These are phyloP conservation scores for Penicillium polonicum DNA, from an alignment of 2,329 filamentous ascomycete genomes.

Conservation along the genomic window DNA sequence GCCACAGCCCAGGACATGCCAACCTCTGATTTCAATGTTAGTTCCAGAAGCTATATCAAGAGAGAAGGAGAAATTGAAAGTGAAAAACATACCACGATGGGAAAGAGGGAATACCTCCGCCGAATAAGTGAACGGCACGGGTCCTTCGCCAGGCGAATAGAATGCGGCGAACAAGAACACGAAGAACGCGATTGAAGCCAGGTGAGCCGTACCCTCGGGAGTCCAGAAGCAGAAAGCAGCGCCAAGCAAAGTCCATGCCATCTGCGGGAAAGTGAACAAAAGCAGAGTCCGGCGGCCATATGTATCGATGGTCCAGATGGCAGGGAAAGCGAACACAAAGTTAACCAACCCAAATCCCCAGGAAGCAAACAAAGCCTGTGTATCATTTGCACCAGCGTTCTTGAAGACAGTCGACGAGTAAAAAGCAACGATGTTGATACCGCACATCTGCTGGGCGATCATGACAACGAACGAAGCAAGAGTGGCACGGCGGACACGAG, in stretches of 20 bases:
- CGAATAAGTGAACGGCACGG: slow-evolving; percentile 54
- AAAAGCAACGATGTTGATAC: slow-evolving; percentile 73
- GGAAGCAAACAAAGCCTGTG: slow-evolving; percentile 60
- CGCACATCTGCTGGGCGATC: slow-evolving; percentile 73
- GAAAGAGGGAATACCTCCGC: slow-evolving; percentile 57
- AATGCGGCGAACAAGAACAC: slow-evolving; percentile 65
- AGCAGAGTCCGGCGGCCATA: slow-evolving; percentile 63
- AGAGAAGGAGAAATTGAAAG: slow-evolving; percentile 8
- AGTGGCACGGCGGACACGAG: slow-evolving; percentile 59
- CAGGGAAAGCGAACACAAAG: slow-evolving; percentile 65
- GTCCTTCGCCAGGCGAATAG: slow-evolving; percentile 64
- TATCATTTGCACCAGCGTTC: slow-evolving; percentile 56
- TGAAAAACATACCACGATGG: slow-evolving; percentile 46
- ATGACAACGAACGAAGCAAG: slow-evolving; percentile 77
- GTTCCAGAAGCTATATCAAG: slow-evolving; percentile 10
- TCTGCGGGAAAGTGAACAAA: slow-evolving; percentile 66
- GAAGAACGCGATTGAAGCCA: slow-evolving; percentile 59
- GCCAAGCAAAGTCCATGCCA: slow-evolving; percentile 65
- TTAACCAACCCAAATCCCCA: slow-evolving; percentile 66
- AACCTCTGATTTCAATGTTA: slow-evolving; percentile 42
- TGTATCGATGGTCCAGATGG: slow-evolving; percentile 66
- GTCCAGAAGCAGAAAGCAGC: slow-evolving; percentile 62
- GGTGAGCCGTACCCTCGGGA: slow-evolving; percentile 44
- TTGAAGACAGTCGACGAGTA: slow-evolving; percentile 63
- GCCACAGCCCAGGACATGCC: slow-evolving; percentile 49